Conservation (phyloP, 1,284 basidiomycete species). For the Blastosporella zonata region DNA sequence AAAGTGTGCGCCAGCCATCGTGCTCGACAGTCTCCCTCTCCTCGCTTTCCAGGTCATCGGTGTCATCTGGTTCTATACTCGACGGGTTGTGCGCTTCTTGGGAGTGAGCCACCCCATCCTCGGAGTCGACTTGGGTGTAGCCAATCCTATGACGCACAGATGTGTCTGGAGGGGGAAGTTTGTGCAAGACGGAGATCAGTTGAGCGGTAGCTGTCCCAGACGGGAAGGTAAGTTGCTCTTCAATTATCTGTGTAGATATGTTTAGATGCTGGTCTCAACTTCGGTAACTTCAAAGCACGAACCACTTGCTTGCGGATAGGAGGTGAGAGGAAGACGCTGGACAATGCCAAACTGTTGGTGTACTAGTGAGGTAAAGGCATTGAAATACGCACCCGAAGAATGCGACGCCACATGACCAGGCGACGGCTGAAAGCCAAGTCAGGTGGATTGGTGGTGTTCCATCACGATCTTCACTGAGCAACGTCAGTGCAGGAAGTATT, state of each 20-base stretch:
- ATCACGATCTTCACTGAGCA: conserved; percentile 75
- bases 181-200: conserved; percentile 89
- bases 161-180: conserved; percentile 62
- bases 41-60: conserved; percentile 22
- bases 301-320: conserved; percentile 93
- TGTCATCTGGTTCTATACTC: conserved; percentile 17
- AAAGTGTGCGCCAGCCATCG: conserved; percentile 70
- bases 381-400: conserved; percentile 77
- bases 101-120: conserved; percentile 29
- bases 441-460: conserved; percentile 75
- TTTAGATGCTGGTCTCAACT: conserved; percentile 5
- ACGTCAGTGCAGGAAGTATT: conserved; percentile 85
- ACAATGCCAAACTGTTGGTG: conserved; percentile 11
- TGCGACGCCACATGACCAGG: conserved; percentile 86
- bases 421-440: conserved; percentile 67
- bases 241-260: conserved; percentile 64
- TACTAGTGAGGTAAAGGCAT: neutral
- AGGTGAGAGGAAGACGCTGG: conserved; percentile 88
- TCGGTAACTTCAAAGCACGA: conserved; percentile 26
- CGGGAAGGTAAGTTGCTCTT: conserved; percentile 92
- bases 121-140: conserved; percentile 42
- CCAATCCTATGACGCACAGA: conserved; percentile 51
- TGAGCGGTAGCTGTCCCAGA: conserved; percentile 97
- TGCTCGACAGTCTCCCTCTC: conserved; percentile 47
- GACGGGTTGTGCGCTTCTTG: conserved; percentile 10